Evolutionary conservation across 768 basidiomycete genomes (phyloP).

Genomic region (Roridomyces roridus): DNA sequence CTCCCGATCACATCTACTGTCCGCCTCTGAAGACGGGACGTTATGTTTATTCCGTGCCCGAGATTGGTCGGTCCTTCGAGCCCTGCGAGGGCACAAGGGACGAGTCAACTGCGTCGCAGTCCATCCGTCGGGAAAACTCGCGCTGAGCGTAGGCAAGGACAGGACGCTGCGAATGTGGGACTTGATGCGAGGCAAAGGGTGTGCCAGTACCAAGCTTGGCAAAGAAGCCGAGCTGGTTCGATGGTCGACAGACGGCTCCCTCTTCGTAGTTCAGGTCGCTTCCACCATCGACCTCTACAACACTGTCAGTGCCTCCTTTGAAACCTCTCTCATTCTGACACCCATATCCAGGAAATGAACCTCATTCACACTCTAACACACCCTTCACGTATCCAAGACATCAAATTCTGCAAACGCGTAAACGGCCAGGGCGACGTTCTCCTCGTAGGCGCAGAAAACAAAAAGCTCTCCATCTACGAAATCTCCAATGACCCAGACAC

Average conservation of each 20-base stretch:
- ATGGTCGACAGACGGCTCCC: conserved; percentile 80
- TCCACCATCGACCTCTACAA: conserved; percentile 83
- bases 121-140: conserved; percentile 93
- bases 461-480: conserved; percentile 81
- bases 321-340: background rate
- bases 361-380: conserved; percentile 77
- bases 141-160: conserved; percentile 90
- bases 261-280: conserved; percentile 82
- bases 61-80: conserved; percentile 91
- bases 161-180: conserved; percentile 97
- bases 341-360: conserved; percentile 82
- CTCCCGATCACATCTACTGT: conserved; percentile 87
- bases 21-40: conserved; percentile 92
- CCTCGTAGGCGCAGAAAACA: conserved; percentile 89
- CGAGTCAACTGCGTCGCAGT: conserved; percentile 90
- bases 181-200: conserved; percentile 91
- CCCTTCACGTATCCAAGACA: conserved; percentile 83
- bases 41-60: conserved; percentile 90
- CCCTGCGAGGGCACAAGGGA: conserved; percentile 92
- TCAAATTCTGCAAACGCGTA: conserved; percentile 73
- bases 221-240: conserved; percentile 94
- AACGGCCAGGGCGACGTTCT: conserved; percentile 69
- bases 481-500: conserved; percentile 51
- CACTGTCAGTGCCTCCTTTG: conserved; percentile 65
- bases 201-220: conserved; percentile 87